These are phyloP conservation scores for Streptanthus diversifolius DNA, from an alignment of 345 rosid species.

Conservation along the genomic window DNA sequence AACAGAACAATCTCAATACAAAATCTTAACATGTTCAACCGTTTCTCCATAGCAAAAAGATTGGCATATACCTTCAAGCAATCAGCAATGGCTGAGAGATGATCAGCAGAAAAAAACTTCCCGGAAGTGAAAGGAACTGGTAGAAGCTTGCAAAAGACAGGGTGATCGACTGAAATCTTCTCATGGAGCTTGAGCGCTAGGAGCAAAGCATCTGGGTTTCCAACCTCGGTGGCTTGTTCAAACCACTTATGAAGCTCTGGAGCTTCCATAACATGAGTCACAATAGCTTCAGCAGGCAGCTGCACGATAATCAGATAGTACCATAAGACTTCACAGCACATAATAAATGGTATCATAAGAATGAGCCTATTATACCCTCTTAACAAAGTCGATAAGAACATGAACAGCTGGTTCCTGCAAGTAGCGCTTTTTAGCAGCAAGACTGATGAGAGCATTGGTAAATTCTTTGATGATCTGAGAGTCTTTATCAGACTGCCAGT, in stretches of 20 bases:
- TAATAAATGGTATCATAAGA: not conserved
- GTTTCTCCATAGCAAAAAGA: slow-evolving; percentile 7
- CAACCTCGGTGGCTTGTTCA: slow-evolving; percentile 59
- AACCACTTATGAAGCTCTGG: slow-evolving; percentile 72
- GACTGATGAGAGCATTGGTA: slow-evolving; percentile 52
- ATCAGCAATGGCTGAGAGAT: slow-evolving; percentile 56
- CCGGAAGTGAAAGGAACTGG: slow-evolving; percentile 75
- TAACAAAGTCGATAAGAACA: slow-evolving; percentile 64
- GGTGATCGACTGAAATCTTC: slow-evolving; percentile 46
- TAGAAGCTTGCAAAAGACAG: slow-evolving; percentile 54
- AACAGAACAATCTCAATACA: slow-evolving; percentile 14
- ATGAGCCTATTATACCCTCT: slow-evolving; percentile 50
- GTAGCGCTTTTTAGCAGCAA: slow-evolving; percentile 75
- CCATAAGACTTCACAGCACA: not conserved
- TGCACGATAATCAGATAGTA: slow-evolving; percentile 28
- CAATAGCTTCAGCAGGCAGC: slow-evolving; percentile 63
- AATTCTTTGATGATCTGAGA: slow-evolving; percentile 60
- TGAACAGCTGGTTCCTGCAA: slow-evolving; percentile 87
- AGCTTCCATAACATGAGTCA: slow-evolving; percentile 67
- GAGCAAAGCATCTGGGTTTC: slow-evolving; percentile 94
- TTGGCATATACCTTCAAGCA: slow-evolving; percentile 70
- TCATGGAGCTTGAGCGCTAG: slow-evolving; percentile 68
- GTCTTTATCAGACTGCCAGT: slow-evolving; percentile 54
- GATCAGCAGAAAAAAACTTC: slow-evolving; percentile 65
- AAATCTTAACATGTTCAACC: slow-evolving; percentile 6